These are phyloP conservation scores for Ogataea minuta DNA, from an alignment of 805 yeast genomes.

Conservation along the genomic window DNA sequence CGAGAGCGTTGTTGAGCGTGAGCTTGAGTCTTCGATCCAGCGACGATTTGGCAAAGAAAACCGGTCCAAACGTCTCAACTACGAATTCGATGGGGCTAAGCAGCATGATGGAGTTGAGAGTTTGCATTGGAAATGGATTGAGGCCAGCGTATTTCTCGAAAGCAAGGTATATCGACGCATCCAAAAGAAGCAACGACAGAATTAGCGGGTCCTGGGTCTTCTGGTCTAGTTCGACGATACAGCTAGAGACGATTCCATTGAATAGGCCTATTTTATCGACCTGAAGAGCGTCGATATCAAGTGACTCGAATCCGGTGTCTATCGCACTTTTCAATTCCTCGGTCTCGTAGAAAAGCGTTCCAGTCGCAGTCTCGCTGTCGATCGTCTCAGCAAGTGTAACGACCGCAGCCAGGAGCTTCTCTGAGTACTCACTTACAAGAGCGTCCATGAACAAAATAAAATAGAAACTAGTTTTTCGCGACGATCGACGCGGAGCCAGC, in stretches of 20 bases:
- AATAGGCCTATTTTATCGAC: constrained; percentile 17
- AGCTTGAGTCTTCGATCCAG: constrained; percentile 21
- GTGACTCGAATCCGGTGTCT: constrained; percentile 1
- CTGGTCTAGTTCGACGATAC: constrained; percentile 6
- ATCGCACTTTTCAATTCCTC: not conserved
- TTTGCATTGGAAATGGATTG: constrained; percentile 29
- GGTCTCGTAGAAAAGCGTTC: not conserved
- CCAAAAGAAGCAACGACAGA: constrained; percentile 21
- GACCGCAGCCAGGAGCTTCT: constrained; percentile 1
- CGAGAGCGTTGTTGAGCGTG: constrained; percentile 25
- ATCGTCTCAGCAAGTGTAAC: not conserved
- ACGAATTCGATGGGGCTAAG: constrained; percentile 23
- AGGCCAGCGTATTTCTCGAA: constrained; percentile 10
- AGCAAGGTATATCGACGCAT: constrained; percentile 23
- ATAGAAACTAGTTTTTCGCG: not conserved
- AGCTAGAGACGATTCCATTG: constrained; percentile 15
- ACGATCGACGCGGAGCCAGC: constrained; percentile 7
- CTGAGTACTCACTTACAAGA: constrained; percentile 10
- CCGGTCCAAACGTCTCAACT: constrained; percentile 21
- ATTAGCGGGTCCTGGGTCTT: constrained; percentile 2
- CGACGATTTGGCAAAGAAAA: constrained; percentile 16
- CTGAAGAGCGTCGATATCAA: constrained; percentile 6
- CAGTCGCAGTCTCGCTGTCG: not conserved
- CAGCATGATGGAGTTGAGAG: constrained; percentile 24
- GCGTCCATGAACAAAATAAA: constrained; percentile 4